Base-by-base conservation (phyloP, 352 stramenopile genomes). In the Phytophthora sansomeana region DNA sequence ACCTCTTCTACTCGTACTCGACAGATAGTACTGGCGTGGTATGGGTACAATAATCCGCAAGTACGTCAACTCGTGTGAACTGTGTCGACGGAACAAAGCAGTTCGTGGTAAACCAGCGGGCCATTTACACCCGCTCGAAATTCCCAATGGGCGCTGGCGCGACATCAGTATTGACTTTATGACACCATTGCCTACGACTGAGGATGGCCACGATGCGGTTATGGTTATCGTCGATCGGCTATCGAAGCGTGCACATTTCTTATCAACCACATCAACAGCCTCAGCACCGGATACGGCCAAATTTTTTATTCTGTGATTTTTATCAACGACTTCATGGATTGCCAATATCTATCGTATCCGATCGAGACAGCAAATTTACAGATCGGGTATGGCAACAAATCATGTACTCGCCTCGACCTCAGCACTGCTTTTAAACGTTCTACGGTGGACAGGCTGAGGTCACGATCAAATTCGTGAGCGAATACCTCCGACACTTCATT, bases 131-230 rank as follows among this genome's bases (percentile, higher is more conserved):
- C 58, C 42, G 10, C 38, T 68, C 6, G 52, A 60, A 14, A 60
- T 73, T 52, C 49, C 57, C 5, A 35, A 56, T 1, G 8, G 2
- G 10, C 33, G 64, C 1, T 73, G 51, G 53, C 2, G 6, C 3
- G 29, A 73, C 28, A 73, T 73, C 56, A 48, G 21, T 26, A 72
- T 67, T 38, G 63, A 61, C 41, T 72, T 72, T 36, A n/a, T 60
- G 19, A 17, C 19, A 14, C 26, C 7, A n/a, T 26, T 53, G 2
- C 39, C 44, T 2, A 26, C 9, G 3, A 52, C 44, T 10, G 35
- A 17, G 1, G 11, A 9, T 16, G 35, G 35, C 6, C 49, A 58
- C 17, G 60, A 69, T 21, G 29, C 43, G 5, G 42, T 53, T 4
- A 28, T 69, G 17, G 42, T 51, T 5, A 58, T 69, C 17, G 50